Evolutionary conservation across 352 stramenopile genomes (phyloP), one percentile per base, ranked within the genome.

Genomic region (Pythium aphanidermatum): DNA sequence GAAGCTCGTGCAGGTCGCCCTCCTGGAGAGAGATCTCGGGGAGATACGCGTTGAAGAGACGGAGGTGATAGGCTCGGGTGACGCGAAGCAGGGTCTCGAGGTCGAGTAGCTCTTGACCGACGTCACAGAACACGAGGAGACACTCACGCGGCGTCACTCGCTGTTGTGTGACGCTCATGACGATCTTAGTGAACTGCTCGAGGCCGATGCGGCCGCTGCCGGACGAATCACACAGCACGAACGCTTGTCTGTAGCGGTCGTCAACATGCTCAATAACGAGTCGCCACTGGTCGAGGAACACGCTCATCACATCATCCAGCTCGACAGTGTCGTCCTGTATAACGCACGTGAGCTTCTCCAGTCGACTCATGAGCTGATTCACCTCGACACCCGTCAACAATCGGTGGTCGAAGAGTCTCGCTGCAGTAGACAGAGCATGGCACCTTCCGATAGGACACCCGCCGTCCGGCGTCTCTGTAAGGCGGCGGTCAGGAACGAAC

Each of bases 171-270:
- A 86, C 72, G 14, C 62, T 65, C n/a, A 58, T 83, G 9, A 87
- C 68, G 46, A 90, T 76, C 44, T 84, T 79, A 45, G 68, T 63
- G 36, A 90, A 90, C 54, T 86, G 67, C 11, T 87, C 72, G 44
- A 85, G 55, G 6, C 74, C 77, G 16, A 90, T 80, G 10, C 58
- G 65, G 34, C 70, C 56, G 20, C 67, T 68, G 14, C 68, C 63
- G 4, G 67, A 34, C 1, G 50, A 12, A 44, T 83, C 71, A 20
- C 62, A 49, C 9, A 51, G 35, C 20, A 54, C 51, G 41, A 89
- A 80, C 14, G 68, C 68, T 32, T 78, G 65, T 27, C 51, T 55
- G 62, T 86, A 83, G 10, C 57, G 66, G 65, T 83, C 73, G 3
- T 90, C 72, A 2, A 82, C 63, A 25, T 76, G 70, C 17, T 51